phyloP scores from a whole-genome alignment of 495 filamentous ascomycete genomes.

The Neurospora discreta region DNA sequence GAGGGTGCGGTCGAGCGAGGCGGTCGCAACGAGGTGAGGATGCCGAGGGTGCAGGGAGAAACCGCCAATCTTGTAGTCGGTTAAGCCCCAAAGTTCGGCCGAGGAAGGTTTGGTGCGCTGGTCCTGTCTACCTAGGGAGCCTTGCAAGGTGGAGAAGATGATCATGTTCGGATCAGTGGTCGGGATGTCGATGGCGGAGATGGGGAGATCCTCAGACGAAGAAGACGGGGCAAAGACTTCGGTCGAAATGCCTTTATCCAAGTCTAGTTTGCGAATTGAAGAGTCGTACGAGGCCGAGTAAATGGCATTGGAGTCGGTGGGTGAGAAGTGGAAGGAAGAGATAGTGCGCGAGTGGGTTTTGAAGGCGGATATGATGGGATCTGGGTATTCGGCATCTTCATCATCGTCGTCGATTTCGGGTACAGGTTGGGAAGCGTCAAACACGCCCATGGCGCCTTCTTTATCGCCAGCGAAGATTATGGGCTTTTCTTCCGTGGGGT shows the following conservation, averaged over 20 bases:
- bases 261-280: conserved; percentile 76
- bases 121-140: conserved; percentile 68
- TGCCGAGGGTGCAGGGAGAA: conserved; percentile 71
- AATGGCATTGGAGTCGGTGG: conserved; percentile 56
- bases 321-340: conserved; percentile 65
- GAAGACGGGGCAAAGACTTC: conserved; percentile 70
- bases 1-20: conserved; percentile 78
- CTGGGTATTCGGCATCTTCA: conserved; percentile 38
- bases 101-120: conserved; percentile 44
- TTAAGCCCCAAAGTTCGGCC: conserved; percentile 62
- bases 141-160: conserved; percentile 80
- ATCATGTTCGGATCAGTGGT: conserved; percentile 57
- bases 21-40: conserved; percentile 79
- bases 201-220: conserved; percentile 56
- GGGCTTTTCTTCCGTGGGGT: conserved; percentile 74
- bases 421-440: conserved; percentile 71
- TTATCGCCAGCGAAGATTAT: conserved; percentile 96
- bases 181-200: conserved; percentile 74
- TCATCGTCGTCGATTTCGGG: conserved; percentile 41
- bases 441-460: conserved; percentile 84
- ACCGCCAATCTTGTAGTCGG: conserved; percentile 92
- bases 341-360: conserved; percentile 89
- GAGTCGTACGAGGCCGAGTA: conserved; percentile 92
- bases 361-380: conserved; percentile 72
- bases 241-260: conserved; percentile 63